phyloP scores from a whole-genome alignment of 306 rosid genomes.

The Inga laurina region DNA sequence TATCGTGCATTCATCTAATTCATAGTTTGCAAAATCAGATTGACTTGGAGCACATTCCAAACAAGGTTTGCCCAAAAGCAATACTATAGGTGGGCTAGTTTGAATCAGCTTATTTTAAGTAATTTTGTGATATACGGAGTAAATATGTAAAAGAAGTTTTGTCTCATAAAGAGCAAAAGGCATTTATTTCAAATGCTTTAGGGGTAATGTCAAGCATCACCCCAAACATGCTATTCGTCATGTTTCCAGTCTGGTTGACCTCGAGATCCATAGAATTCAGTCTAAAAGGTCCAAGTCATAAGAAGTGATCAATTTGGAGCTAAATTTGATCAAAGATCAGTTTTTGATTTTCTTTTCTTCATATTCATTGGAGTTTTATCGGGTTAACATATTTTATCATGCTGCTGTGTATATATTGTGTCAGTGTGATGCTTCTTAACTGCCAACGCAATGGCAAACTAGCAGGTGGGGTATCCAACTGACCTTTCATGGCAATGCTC shows the following conservation, averaged over 20 bases:
- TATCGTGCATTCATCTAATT: not conserved
- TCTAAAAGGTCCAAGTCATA: not conserved
- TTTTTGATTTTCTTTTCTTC: not conserved
- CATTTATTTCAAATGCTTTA: too few species aligned
- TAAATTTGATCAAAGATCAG: not conserved
- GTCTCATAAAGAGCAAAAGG: too few species aligned
- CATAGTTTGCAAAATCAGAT: not conserved
- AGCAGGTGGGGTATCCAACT: constrained; percentile 14
- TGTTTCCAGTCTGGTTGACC: not conserved
- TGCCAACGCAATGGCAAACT: not conserved
- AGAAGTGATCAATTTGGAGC: not conserved
- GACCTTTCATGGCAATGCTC: constrained; percentile 91
- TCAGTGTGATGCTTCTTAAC: not conserved
- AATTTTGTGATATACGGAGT: too few species aligned
- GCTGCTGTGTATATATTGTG: not conserved
- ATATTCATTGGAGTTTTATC: not conserved
- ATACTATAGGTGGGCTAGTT: not conserved
- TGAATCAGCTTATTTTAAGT: too few species aligned
- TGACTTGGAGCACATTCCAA: not conserved
- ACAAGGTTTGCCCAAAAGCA: not conserved
- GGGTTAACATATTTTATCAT: not conserved
- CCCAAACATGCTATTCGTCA: not conserved
- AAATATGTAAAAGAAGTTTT: too few species aligned
- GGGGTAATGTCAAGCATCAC: not conserved
- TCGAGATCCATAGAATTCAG: not conserved